phyloP scores from a whole-genome alignment of 2,329 filamentous ascomycete species.

The Lasiodiplodia citricola region DNA sequence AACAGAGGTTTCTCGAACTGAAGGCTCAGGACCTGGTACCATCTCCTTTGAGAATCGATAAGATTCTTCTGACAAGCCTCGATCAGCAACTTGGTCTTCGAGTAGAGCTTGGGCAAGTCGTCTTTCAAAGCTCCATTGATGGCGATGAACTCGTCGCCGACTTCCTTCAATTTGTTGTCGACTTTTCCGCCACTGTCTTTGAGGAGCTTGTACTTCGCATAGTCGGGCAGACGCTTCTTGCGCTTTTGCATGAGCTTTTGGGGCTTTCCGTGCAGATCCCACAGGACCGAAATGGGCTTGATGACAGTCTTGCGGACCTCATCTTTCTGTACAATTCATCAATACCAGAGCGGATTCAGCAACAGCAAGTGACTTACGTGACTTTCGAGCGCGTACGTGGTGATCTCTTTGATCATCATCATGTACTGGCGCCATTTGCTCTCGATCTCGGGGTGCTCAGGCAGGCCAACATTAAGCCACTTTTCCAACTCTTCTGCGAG shows the following conservation, averaged over 20 bases:
- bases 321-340: constrained; percentile 8
- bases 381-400: constrained; percentile 52
- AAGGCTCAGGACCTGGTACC: constrained; percentile 79
- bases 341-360: neutral
- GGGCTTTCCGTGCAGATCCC: constrained; percentile 81
- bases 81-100: constrained; percentile 80
- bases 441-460: constrained; percentile 72
- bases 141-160: constrained; percentile 86
- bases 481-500: constrained; percentile 83
- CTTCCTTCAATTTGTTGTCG: constrained; percentile 82
- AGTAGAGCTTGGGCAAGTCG: constrained; percentile 84
- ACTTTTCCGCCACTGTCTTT: constrained; percentile 82
- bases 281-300: constrained; percentile 78
- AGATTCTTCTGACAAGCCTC: constrained; percentile 84
- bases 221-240: constrained; percentile 89
- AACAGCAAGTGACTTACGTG: constrained; percentile 9
- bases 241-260: constrained; percentile 92
- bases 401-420: constrained; percentile 83
- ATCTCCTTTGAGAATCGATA: constrained; percentile 80
- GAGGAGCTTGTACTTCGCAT: constrained; percentile 78
- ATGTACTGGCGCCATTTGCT: constrained; percentile 95
- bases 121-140: constrained; percentile 93
- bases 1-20: constrained; percentile 59
- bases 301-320: constrained; percentile 82
- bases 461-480: constrained; percentile 68